Base-by-base conservation (phyloP, 192 early-diverging fungal genomes). In the Backusella morwellensis region DNA sequence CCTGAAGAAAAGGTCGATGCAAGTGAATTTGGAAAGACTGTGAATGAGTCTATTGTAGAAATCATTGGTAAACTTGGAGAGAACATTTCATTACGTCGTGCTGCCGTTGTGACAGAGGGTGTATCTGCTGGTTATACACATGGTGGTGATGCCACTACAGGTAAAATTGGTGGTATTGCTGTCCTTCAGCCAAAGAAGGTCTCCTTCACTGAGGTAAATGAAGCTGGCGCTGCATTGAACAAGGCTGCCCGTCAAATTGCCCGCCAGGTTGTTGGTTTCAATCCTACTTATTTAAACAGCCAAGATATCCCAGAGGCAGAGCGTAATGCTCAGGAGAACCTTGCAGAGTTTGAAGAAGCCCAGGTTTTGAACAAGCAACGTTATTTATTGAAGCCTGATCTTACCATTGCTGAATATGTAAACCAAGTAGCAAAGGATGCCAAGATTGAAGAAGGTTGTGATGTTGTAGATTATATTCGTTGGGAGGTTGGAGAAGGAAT, bases 401-500 rank as follows among this genome's bases (percentile, higher is more conserved):
- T 80, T 7, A 85, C 90, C 47, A 91, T 92, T 15, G 83, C 85
- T 75, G 88, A 93, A 74, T 91, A 91, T 42, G 83, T 93, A 41
- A 74, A 84, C 11, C 80, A 86, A 68, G 54, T 81, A 15, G 83
- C 81, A 36, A 82, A 86, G 52, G 82, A 87, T 6, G 81, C 84
- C 7, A 75, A 82, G 35, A 85, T 82, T 17, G 77, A 89, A 12
- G 67, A 68, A 7, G 81, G 86, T 15, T 82, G 92, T 21, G 80
- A 86, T 66, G 87, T 97, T 21, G 79, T 83, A 12, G 91, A 93
- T 41, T 95, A 93, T 84, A 78, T 90, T 47, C 85, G 96, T 72
- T 92, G 89, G 85, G 93, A 93, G 82, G 90, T 90, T 75, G 96
- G 95, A 42, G 95, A 97, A 81, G 94, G 93, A 40, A 90, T 97